Evolutionary conservation across 2,329 filamentous ascomycete species (phyloP), one percentile per base, ranked within the genome.

Genomic region (Fusarium marasasianum): DNA sequence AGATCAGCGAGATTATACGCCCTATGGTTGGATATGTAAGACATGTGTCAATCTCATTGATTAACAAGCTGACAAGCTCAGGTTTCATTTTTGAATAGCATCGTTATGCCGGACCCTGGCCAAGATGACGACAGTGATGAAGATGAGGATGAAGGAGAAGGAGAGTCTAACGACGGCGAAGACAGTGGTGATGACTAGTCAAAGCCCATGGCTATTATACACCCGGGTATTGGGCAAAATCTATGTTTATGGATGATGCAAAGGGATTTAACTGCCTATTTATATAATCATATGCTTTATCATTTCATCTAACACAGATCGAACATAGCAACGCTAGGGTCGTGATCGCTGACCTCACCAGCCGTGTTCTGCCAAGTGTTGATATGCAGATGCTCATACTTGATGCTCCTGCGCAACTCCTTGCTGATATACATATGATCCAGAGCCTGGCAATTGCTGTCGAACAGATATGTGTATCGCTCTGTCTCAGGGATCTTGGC

Each of bases 1-100:
- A 88, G 78, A 87, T 98, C 59, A 86, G 87, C 58, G 86, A 88
- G 44, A 83, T 94, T 29, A 84, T 98, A 73, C 85, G 86, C 38
- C 87, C 90, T 58, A 89, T 98, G 88, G 90, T 91, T 71, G 91
- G 91, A 47, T 97, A 96, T 84, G 94, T 97, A 85, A 92, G 93
- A 68, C 29, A 8, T 53, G 8, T 50, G 29, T 45, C 14, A 29
- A 31, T 22, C 2, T 31, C 24, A 17, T 40, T 8, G 22, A 6
- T 7, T 31, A 40, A 18, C 31, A 14, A 14, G 20, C 69, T 78
- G 20, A 69, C 22, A 15, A 24, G 1, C 11, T 26, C n/a, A 94
- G 92, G 85, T 94, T 60, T 89, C 90, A 37, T 93, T 93, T 81
- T 81, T 94, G 69, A 95, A 94, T 78, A 89, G 86, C 66, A 87